Conservation (phyloP, 2,329 filamentous ascomycete species). For the Colletotrichum trifolii region DNA sequence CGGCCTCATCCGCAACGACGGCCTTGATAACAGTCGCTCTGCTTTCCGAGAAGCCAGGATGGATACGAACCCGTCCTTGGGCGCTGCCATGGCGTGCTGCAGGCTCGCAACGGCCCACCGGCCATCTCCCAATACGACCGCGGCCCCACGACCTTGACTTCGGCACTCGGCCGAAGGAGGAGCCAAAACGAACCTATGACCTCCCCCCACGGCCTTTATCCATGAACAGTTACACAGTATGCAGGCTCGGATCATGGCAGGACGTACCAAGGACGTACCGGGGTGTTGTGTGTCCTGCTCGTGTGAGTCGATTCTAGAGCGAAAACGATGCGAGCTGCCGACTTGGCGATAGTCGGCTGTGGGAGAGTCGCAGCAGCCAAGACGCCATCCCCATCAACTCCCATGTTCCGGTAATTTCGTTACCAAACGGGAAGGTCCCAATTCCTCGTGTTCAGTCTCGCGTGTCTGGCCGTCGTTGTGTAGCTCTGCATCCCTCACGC, state of each 20-base stretch:
- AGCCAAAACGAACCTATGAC: background rate
- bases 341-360: slow-evolving; percentile 12
- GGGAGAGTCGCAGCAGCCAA: slow-evolving; percentile 6
- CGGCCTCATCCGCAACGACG: background rate
- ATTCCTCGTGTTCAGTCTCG: slow-evolving; percentile 28
- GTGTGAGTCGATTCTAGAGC: background rate
- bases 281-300: too few relatives aligned
- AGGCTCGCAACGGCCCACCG: slow-evolving; percentile 16
- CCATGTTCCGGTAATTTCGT: slow-evolving; percentile 12
- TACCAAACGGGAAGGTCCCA: slow-evolving; percentile 25
- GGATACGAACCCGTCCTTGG: background rate
- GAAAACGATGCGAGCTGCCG: slow-evolving; percentile 6
- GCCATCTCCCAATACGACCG: slow-evolving; percentile 25
- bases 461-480: background rate
- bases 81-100: slow-evolving; percentile 14
- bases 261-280: too few relatives aligned
- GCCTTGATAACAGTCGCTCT: background rate
- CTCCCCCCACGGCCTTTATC: background rate
- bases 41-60: background rate
- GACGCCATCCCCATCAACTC: slow-evolving; percentile 4
- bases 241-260: too few relatives aligned
- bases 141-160: slow-evolving; percentile 27
- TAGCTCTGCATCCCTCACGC: background rate
- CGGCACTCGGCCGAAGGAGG: slow-evolving; percentile 5
- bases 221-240: too few relatives aligned